Evolutionary conservation across 306 rosid species (phyloP).

Genomic region (Fragaria vesca): DNA sequence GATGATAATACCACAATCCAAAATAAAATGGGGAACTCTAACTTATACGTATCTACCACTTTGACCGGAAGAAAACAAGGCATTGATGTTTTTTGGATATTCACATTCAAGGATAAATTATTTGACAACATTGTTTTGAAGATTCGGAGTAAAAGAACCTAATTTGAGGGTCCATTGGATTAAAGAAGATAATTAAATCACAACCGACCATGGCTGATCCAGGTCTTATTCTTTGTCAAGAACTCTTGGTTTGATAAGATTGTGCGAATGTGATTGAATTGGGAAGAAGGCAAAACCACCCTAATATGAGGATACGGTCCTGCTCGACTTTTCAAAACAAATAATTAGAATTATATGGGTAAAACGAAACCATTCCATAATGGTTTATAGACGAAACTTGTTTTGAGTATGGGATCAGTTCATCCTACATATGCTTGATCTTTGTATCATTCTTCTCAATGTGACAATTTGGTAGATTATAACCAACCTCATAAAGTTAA

Average conservation of each 20-base stretch:
- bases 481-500: too few species aligned
- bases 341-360: too few species aligned
- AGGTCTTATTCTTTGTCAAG: background rate
- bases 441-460: too few species aligned
- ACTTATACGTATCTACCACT: background rate
- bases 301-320: background rate
- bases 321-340: too few species aligned
- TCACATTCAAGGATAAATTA: background rate
- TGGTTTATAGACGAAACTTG: too few species aligned
- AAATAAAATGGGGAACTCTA: too few species aligned
- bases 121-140: background rate
- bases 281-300: background rate
- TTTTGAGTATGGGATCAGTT: too few species aligned
- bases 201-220: background rate
- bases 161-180: too few species aligned
- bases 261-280: background rate
- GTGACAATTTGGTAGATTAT: too few species aligned
- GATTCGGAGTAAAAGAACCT: background rate
- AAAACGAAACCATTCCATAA: too few species aligned
- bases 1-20: too few species aligned
- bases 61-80: background rate
- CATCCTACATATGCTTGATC: too few species aligned
- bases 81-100: background rate
- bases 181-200: background rate
- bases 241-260: background rate